A percentile compares a stretch with the other conserved stretches of the same genome.
Evolutionary conservation across 176 grass and related monocot species (phyloP).

Genomic region (Phoenix roebelenii): DNA sequence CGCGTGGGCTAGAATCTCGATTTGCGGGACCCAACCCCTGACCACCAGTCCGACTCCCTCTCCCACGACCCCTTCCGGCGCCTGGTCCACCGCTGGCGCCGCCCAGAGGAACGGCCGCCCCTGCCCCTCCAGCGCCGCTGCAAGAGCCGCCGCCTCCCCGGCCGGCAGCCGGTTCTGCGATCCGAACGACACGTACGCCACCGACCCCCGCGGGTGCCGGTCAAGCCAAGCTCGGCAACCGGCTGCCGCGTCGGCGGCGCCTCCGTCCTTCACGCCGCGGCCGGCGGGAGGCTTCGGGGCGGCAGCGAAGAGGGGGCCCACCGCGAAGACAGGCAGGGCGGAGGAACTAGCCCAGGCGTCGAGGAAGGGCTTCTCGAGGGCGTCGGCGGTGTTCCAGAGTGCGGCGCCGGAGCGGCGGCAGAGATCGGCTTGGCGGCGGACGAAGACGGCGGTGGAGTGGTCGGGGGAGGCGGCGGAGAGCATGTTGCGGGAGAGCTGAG

Average conservation of each 20-base stretch:
- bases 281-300: neutral
- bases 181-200: slow-evolving; percentile 38
- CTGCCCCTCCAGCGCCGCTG: slow-evolving; percentile 5
- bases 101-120: slow-evolving; percentile 26
- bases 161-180: slow-evolving; percentile 15
- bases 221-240: slow-evolving; percentile 18
- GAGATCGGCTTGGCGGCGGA: neutral
- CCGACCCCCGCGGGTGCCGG: slow-evolving; percentile 12
- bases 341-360: neutral
- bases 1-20: slow-evolving; percentile 16
- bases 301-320: slow-evolving; percentile 15
- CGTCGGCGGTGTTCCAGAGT: slow-evolving; percentile 13
- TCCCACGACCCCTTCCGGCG: neutral
- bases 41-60: slow-evolving; percentile 1
- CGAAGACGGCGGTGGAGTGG: too few species aligned
- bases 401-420: neutral
- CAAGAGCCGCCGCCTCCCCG: slow-evolving; percentile 17
- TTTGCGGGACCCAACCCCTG: slow-evolving; percentile 31
- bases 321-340: slow-evolving; percentile 3
- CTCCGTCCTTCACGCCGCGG: neutral
- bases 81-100: neutral
- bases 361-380: slow-evolving; percentile 10
- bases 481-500: too few species aligned
- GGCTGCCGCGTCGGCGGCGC: neutral
- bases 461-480: too few species aligned